Percentiles rank a stretch among this genome's conserved stretches.
Conservation (phyloP, 139 green algal genomes). For the Chlorella sorokiniana region DNA sequence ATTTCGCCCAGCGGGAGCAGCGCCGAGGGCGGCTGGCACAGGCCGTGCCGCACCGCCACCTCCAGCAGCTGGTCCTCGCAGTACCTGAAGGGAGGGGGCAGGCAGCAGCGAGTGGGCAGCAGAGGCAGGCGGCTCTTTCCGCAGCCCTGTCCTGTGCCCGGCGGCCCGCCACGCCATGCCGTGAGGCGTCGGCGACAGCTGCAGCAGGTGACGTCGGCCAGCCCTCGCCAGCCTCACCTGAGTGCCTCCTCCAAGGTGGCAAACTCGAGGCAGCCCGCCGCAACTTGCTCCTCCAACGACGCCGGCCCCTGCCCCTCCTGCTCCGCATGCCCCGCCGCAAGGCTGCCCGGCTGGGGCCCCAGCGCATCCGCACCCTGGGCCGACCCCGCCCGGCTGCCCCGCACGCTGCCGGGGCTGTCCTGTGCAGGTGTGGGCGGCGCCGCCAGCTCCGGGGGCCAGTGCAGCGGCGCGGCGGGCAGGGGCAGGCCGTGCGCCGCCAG, state of each 20-base stretch:
- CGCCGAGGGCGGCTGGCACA: constrained; percentile 39
- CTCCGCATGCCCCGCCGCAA: constrained; percentile 15
- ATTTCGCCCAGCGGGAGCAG: constrained; percentile 27
- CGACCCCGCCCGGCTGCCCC: neutral
- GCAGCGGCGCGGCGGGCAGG: constrained; percentile 11
- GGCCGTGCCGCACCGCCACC: constrained; percentile 20
- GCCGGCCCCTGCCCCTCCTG: neutral
- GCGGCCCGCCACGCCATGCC: too few relatives aligned
- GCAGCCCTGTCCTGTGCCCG: neutral
- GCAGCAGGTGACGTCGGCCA: too few relatives aligned
- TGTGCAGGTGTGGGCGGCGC: neutral
- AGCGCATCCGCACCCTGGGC: neutral
- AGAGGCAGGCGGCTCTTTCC: neutral
- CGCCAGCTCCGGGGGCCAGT: constrained; percentile 36
- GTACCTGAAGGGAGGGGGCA: constrained; percentile 8
- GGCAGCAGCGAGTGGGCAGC: neutral
- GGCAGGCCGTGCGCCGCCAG: constrained; percentile 36
- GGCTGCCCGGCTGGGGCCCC: neutral
- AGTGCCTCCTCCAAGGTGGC: constrained; percentile 37
- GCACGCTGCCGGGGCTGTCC: neutral
- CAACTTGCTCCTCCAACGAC: neutral
- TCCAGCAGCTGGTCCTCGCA: constrained; percentile 36
- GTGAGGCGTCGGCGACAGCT: too few relatives aligned
- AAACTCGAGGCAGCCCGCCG: constrained; percentile 20
- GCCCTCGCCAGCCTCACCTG: neutral